These are phyloP conservation scores for Sporothrix humicola DNA, from an alignment of 2,329 filamentous ascomycete species.

Conservation along the genomic window DNA sequence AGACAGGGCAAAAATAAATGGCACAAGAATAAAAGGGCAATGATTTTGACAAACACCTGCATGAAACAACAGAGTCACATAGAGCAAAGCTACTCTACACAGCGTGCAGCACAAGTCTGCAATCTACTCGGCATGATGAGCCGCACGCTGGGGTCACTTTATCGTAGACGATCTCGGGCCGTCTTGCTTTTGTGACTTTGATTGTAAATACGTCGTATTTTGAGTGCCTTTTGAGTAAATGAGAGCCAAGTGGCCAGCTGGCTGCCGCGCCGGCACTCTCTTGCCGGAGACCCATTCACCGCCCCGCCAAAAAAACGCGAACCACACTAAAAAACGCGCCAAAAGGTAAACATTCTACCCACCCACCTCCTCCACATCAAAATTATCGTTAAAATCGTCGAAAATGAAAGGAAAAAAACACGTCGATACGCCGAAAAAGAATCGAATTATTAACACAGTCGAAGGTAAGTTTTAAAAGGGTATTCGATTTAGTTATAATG, in stretches of 20 bases:
- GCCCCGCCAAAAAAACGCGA: too few relatives aligned
- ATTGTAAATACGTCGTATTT: neutral
- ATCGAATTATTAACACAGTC: too few relatives aligned
- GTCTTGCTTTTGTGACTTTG: neutral
- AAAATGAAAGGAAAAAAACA: too few relatives aligned
- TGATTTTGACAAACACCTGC: too few relatives aligned
- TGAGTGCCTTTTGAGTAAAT: neutral
- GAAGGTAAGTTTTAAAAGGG: too few relatives aligned
- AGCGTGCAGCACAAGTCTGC: neutral
- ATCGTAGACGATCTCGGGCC: neutral
- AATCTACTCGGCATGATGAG: constrained; percentile 5
- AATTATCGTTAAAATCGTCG: too few relatives aligned
- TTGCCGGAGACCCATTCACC: neutral
- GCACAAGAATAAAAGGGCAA: neutral
- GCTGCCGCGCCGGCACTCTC: neutral
- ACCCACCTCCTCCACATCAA: too few relatives aligned
- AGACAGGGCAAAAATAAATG: too few relatives aligned
- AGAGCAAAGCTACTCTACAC: neutral
- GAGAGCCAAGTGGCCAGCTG: neutral
- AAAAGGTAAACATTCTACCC: too few relatives aligned
- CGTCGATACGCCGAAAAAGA: too few relatives aligned
- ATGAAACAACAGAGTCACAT: neutral
- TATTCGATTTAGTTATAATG: too few relatives aligned
- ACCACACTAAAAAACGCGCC: too few relatives aligned
- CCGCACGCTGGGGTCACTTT: neutral